Percentiles rank a stretch among this genome's conserved stretches.
These are phyloP conservation scores for Osmanthus fragrans DNA, from an alignment of 257 asterid genomes.

Conservation along the genomic window DNA sequence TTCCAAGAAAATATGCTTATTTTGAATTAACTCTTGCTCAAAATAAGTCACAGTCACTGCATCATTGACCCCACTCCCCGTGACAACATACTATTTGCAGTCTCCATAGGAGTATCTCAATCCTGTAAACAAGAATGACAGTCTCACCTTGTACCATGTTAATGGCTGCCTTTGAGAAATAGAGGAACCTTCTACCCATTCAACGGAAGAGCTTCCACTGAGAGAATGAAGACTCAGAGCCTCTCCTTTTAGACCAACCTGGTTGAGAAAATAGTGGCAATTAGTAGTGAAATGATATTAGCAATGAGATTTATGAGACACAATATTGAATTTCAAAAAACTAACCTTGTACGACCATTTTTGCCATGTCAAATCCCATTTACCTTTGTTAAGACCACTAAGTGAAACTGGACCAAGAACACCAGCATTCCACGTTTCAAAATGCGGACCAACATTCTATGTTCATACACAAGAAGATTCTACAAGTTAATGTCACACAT, in stretches of 20 bases:
- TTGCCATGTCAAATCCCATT: conserved; percentile 94
- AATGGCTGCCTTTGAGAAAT: conserved; percentile 77
- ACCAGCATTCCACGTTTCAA: conserved; percentile 98
- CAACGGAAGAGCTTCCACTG: conserved; percentile 87
- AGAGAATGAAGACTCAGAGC: conserved; percentile 87
- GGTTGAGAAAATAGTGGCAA: conserved; percentile 21
- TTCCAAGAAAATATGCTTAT: background rate
- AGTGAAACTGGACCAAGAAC: conserved; percentile 97
- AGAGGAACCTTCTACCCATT: conserved; percentile 76
- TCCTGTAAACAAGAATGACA: conserved; percentile 3
- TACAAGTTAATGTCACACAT: background rate
- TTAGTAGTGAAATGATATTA: conserved; percentile 4
- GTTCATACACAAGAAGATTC: conserved; percentile 16
- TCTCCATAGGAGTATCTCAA: background rate
- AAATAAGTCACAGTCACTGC: background rate
- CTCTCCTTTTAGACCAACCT: conserved; percentile 95
- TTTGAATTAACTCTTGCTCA: background rate
- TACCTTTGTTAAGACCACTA: conserved; percentile 85
- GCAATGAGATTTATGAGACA: conserved; percentile 1
- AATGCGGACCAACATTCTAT: conserved; percentile 96
- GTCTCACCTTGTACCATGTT: conserved; percentile 88
- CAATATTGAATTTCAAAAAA: background rate
- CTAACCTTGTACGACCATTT: conserved; percentile 93
- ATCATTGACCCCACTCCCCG: background rate
- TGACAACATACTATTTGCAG: background rate